These are phyloP conservation scores for Dendrobium officinale DNA, from an alignment of 106 monocot species.

Conservation along the genomic window DNA sequence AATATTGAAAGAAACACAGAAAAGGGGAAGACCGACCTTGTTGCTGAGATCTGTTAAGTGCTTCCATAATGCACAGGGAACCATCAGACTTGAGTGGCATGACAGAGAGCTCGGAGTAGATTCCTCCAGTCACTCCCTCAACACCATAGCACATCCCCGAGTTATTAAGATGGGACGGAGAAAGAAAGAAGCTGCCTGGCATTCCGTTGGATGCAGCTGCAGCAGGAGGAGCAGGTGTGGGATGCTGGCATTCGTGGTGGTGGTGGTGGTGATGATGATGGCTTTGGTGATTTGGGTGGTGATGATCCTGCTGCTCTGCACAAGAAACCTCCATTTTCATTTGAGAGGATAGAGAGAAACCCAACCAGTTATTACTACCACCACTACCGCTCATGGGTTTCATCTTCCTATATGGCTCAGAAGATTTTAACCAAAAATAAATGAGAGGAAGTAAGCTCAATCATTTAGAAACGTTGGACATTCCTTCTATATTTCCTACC, in stretches of 20 bases:
- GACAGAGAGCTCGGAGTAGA: slow-evolving; percentile 64
- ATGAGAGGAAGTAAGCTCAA: slow-evolving; percentile 23
- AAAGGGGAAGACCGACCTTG: slow-evolving; percentile 18
- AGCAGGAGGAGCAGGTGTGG: background rate
- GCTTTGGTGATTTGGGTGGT: slow-evolving; percentile 9
- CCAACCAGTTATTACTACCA: slow-evolving; percentile 62
- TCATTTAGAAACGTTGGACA: slow-evolving; percentile 39
- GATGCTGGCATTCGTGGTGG: slow-evolving; percentile 27
- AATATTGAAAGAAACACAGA: background rate
- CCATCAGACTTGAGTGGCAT: slow-evolving; percentile 97
- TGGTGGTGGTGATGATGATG: slow-evolving; percentile 16
- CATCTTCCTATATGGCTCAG: slow-evolving; percentile 13
- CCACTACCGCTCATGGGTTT: slow-evolving; percentile 42
- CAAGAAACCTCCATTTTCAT: slow-evolving; percentile 71
- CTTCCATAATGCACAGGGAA: slow-evolving; percentile 97
- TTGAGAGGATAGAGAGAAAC: slow-evolving; percentile 89
- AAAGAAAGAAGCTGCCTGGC: slow-evolving; percentile 40
- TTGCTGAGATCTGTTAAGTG: slow-evolving; percentile 60
- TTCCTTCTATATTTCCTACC: slow-evolving; percentile 14
- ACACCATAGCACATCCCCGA: slow-evolving; percentile 39
- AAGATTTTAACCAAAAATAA: slow-evolving; percentile 10
- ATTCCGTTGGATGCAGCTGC: slow-evolving; percentile 21
- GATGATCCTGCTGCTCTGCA: slow-evolving; percentile 37
- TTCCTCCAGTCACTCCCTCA: slow-evolving; percentile 29
- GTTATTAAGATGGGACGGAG: slow-evolving; percentile 32